phyloP scores from a whole-genome alignment of 257 asterid species.

The Ehretia macrophylla region DNA sequence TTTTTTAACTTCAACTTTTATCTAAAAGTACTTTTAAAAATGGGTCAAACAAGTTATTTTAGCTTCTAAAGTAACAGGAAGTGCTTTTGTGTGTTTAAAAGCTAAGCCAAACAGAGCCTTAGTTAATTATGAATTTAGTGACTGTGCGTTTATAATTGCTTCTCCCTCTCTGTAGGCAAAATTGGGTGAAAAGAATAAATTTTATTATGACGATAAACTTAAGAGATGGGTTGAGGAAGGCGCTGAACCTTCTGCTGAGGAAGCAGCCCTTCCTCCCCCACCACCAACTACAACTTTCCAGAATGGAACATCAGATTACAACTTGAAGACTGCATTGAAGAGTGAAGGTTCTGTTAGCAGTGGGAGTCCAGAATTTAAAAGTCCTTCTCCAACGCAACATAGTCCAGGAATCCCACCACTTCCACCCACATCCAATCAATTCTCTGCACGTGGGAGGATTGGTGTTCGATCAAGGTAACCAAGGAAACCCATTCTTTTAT shows the following conservation, averaged over 20 bases:
- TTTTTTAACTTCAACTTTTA: too few relatives aligned
- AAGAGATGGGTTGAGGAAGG: slow-evolving; percentile 99
- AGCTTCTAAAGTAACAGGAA: too few relatives aligned
- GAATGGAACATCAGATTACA: slow-evolving; percentile 75
- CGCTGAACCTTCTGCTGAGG: slow-evolving; percentile 61
- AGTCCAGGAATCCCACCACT: slow-evolving; percentile 90
- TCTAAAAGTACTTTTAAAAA: too few relatives aligned
- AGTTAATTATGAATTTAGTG: too few relatives aligned
- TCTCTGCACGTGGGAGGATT: slow-evolving; percentile 76
- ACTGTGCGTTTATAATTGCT: background rate
- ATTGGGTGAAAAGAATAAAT: slow-evolving; percentile 86
- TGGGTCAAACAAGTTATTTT: too few relatives aligned
- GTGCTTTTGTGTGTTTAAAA: too few relatives aligned
- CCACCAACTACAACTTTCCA: slow-evolving; percentile 67
- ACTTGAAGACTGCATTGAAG: slow-evolving; percentile 58
- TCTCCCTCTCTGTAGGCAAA: slow-evolving; percentile 55
- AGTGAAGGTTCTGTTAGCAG: slow-evolving; percentile 44
- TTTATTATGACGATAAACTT: slow-evolving; percentile 78
- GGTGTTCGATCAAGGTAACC: slow-evolving; percentile 88
- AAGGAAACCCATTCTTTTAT: background rate
- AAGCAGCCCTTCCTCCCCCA: slow-evolving; percentile 75
- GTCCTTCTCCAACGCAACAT: slow-evolving; percentile 49
- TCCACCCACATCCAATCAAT: slow-evolving; percentile 89
- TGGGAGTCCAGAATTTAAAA: slow-evolving; percentile 54
- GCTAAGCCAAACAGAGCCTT: too few relatives aligned